Conservation (phyloP, 805 yeast species). For the Candida manassasensis region DNA sequence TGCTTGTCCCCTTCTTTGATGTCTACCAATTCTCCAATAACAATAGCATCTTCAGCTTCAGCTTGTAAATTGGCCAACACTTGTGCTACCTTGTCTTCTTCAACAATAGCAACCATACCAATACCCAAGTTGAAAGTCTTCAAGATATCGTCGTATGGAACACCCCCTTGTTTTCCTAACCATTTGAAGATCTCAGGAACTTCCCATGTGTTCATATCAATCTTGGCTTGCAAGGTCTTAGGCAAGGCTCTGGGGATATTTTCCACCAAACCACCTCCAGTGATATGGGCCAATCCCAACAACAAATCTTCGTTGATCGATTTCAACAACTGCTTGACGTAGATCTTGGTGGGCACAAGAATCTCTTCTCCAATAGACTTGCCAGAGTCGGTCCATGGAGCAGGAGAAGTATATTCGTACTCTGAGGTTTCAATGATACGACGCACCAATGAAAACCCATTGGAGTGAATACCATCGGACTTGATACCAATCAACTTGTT, state of each 20-base stretch:
- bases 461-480: slow-evolving; percentile 93
- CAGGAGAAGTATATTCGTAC: slow-evolving; percentile 61
- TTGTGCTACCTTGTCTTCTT: slow-evolving; percentile 56
- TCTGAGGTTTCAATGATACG: slow-evolving; percentile 78
- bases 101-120: slow-evolving; percentile 91
- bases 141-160: slow-evolving; percentile 76
- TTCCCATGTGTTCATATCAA: slow-evolving; percentile 77
- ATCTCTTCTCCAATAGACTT: slow-evolving; percentile 81
- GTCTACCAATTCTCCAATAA: slow-evolving; percentile 35
- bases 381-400: slow-evolving; percentile 74
- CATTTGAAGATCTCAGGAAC: slow-evolving; percentile 89
- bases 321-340: slow-evolving; percentile 84
- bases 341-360: slow-evolving; percentile 86
- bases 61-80: slow-evolving; percentile 49
- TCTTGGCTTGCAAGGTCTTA: slow-evolving; percentile 65
- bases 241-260: slow-evolving; percentile 96
- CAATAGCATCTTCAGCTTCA: slow-evolving; percentile 70
- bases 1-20: slow-evolving; percentile 47
- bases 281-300: slow-evolving; percentile 91
- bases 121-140: slow-evolving; percentile 95
- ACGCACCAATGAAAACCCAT: slow-evolving; percentile 93
- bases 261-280: slow-evolving; percentile 98
- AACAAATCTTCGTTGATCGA: slow-evolving; percentile 63
- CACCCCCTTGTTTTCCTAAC: slow-evolving; percentile 89
- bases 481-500: slow-evolving; percentile 81